Evolutionary conservation across 2,329 filamentous ascomycete genomes (phyloP), one percentile per base, ranked within the genome.

Genomic region (Penicillium frequentans): DNA sequence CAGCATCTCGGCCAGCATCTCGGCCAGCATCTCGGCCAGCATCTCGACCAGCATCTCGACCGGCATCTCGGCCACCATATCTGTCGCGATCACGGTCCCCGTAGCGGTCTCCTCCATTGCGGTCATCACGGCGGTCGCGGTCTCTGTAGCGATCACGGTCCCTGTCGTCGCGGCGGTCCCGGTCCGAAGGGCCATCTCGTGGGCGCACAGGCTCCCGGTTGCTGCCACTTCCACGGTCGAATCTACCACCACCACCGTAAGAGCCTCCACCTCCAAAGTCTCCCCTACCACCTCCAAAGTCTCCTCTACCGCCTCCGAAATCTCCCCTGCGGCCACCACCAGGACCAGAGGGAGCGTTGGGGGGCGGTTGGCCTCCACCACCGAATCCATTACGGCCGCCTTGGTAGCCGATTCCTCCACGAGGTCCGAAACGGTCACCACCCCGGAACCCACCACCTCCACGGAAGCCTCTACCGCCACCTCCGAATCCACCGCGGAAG

Each of bases 201-300:
- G 86, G 85, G 69, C 89, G 87, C 72, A 95, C 85, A 60, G 90
- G 91, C 73, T 96, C 91, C 75, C 89, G 89, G 77, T 96, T 95
- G 78, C 90, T 90, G 64, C 90, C 90, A 55, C 86, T 88, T 44
- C 83, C 81, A 63, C 85, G 81, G 66, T 82, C 80, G 65, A 79
- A 78, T 59, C 35, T 39, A n/a, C 35, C 35, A 19, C 33, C 33
- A 37, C 35, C 35, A 39, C 35, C 35, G n/a, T 39, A 39, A 37
- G 35, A 37, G 10, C 35, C 14, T 37, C 35, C 31, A 33, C 31
- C 29, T 13, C 29, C 31, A 2, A 1, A 33, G 31, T 33, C 31
- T 14, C 31, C 31, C 13, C 31, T 33, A 2, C 31, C 69, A 50
- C 67, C 68, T 56, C 72, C 68, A 52, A 79, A 78, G 57, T 80